phyloP scores from a whole-genome alignment of 1,139 yeast species.

The Torulaspora pretoriensis region DNA sequence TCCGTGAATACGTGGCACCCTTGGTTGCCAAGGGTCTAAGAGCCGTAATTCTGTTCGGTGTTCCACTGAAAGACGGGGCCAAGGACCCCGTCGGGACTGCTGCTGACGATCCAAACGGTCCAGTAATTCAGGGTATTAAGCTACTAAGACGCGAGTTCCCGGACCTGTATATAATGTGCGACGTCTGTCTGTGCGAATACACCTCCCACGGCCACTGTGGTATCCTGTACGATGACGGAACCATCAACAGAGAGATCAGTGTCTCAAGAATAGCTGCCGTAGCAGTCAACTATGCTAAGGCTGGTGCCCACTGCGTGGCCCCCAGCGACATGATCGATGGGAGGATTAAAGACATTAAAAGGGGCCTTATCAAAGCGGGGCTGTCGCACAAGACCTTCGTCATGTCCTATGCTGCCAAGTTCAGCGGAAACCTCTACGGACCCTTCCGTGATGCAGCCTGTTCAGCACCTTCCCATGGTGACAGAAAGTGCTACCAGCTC shows the following conservation, averaged over 20 bases:
- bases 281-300: slow-evolving; percentile 90
- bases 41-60: slow-evolving; percentile 89
- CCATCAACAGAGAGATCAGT: slow-evolving; percentile 68
- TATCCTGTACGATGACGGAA: slow-evolving; percentile 76
- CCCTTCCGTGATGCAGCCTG: slow-evolving; percentile 99
- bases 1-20: slow-evolving; percentile 64
- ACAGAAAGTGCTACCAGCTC: slow-evolving; percentile 86
- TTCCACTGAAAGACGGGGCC: slow-evolving; percentile 65
- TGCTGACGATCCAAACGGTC: slow-evolving; percentile 96
- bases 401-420: slow-evolving; percentile 93
- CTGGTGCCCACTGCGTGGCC: slow-evolving; percentile 94
- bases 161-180: slow-evolving; percentile 80
- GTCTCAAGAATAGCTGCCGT: slow-evolving; percentile 88
- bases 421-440: slow-evolving; percentile 86
- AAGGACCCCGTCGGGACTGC: slow-evolving; percentile 82
- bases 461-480: slow-evolving; percentile 84
- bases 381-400: slow-evolving; percentile 84
- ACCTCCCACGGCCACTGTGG: slow-evolving; percentile 98
- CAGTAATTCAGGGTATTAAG: slow-evolving; percentile 78
- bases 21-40: slow-evolving; percentile 77
- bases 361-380: slow-evolving; percentile 76
- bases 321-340: slow-evolving; percentile 99
- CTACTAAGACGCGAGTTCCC: slow-evolving; percentile 65
- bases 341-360: slow-evolving; percentile 80
- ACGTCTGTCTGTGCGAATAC: slow-evolving; percentile 94